Evolutionary conservation across 176 grass and related monocot species (phyloP).

Genomic region (Microstegium vimineum): DNA sequence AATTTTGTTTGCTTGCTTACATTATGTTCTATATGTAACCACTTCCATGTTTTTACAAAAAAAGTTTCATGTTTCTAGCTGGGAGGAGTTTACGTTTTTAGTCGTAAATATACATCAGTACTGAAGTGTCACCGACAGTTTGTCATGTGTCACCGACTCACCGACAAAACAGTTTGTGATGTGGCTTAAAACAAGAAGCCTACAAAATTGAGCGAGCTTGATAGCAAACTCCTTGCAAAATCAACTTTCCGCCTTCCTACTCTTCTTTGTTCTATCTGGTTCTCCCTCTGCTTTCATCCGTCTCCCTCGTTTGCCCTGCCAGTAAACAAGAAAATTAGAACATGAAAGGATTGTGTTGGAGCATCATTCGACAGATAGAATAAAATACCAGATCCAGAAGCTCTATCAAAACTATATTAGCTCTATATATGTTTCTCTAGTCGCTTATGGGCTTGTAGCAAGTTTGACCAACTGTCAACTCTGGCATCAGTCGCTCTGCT

Average conservation of each 20-base stretch:
- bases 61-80: too few species aligned
- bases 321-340: conserved; percentile 38
- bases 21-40: too few species aligned
- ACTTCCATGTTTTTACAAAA: too few species aligned
- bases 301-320: conserved; percentile 48
- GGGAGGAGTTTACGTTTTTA: too few species aligned
- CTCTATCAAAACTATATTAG: too few species aligned
- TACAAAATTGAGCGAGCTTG: conserved; percentile 6
- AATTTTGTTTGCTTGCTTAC: too few species aligned
- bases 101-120: neutral
- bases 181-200: neutral
- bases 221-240: neutral
- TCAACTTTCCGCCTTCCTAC: conserved; percentile 39
- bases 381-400: too few species aligned
- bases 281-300: conserved; percentile 36
- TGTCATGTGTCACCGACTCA: neutral
- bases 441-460: neutral
- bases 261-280: conserved; percentile 47
- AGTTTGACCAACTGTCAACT: neutral
- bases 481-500: neutral
- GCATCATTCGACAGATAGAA: too few species aligned
- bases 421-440: neutral
- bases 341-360: neutral
- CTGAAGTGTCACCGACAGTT: too few species aligned
- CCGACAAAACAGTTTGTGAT: neutral